These are phyloP conservation scores for Vicia villosa DNA, from an alignment of 306 rosid species.

Conservation along the genomic window DNA sequence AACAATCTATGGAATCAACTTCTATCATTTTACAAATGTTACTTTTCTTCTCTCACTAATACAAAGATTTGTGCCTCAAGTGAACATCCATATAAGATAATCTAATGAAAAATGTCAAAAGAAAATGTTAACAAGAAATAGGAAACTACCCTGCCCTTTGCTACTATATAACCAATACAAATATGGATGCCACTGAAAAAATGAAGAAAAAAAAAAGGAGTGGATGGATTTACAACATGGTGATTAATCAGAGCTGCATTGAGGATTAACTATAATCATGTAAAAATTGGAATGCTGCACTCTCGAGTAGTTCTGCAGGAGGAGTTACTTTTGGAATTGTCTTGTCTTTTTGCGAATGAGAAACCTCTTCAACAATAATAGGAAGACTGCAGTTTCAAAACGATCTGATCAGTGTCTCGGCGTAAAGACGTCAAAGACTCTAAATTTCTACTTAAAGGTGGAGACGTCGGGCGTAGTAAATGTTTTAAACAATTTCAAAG, in stretches of 20 bases:
- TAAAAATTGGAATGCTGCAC: constrained; percentile 79
- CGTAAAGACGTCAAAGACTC: background rate
- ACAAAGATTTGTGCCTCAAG: constrained; percentile 45
- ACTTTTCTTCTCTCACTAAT: constrained; percentile 38
- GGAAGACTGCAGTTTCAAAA: constrained; percentile 72
- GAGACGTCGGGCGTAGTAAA: background rate
- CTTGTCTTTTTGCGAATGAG: constrained; percentile 54
- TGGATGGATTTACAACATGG: constrained; percentile 57
- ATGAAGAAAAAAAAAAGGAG: background rate
- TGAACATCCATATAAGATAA: constrained; percentile 39
- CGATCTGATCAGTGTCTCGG: background rate
- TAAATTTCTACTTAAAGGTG: background rate
- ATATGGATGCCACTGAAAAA: constrained; percentile 41
- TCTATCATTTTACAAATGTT: constrained; percentile 44
- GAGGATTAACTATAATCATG: constrained; percentile 52
- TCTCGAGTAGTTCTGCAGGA: constrained; percentile 69
- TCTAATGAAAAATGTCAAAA: constrained; percentile 37
- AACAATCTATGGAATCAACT: constrained; percentile 44
- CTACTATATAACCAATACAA: constrained; percentile 51
- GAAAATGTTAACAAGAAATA: constrained; percentile 33
- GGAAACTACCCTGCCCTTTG: constrained; percentile 48
- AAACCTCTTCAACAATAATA: constrained; percentile 68
- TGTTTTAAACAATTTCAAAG: background rate
- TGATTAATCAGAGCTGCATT: constrained; percentile 32
- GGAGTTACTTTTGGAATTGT: constrained; percentile 53